Conservation (phyloP, 2,329 filamentous ascomycete genomes). For the Fusarium fujikuroi region DNA sequence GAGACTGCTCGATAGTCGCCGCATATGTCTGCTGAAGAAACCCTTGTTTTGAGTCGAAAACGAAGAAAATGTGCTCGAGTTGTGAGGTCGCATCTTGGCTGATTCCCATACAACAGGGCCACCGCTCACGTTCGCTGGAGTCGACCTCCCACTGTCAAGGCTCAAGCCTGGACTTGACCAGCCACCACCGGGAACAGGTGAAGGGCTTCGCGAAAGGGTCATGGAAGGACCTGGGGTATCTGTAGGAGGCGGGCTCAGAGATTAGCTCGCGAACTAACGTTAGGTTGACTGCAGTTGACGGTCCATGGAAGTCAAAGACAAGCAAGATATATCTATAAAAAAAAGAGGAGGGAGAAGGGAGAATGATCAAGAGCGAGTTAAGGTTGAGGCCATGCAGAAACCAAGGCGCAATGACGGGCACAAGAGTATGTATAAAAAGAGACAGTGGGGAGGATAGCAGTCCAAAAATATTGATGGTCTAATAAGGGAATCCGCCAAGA, state of each 20-base stretch:
- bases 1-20: slow-evolving; percentile 80
- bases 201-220: slow-evolving; percentile 89
- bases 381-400: slow-evolving; percentile 1
- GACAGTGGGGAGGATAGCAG: slow-evolving; percentile 12
- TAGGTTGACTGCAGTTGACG: slow-evolving; percentile 14
- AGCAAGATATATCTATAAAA: slow-evolving; percentile 5
- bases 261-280: slow-evolving; percentile 41
- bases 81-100: slow-evolving; percentile 79
- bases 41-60: slow-evolving; percentile 85
- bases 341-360: not conserved
- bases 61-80: slow-evolving; percentile 78
- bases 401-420: slow-evolving; percentile 2
- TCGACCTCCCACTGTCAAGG: slow-evolving; percentile 76
- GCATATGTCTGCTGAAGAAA: slow-evolving; percentile 87
- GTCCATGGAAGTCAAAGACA: slow-evolving; percentile 23
- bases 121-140: slow-evolving; percentile 68
- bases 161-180: slow-evolving; percentile 88
- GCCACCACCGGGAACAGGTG: slow-evolving; percentile 83
- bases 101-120: slow-evolving; percentile 81
- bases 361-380: slow-evolving; percentile 2
- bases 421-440: slow-evolving; percentile 17
- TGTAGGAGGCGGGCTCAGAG: slow-evolving; percentile 44
- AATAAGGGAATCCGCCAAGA: slow-evolving; percentile 18
- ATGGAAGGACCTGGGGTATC: slow-evolving; percentile 71
- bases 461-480: slow-evolving; percentile 10